Percentiles rank a stretch among this genome's conserved stretches.
Conservation (phyloP, 768 basidiomycete species). For the Rhizopogon roseolus region DNA sequence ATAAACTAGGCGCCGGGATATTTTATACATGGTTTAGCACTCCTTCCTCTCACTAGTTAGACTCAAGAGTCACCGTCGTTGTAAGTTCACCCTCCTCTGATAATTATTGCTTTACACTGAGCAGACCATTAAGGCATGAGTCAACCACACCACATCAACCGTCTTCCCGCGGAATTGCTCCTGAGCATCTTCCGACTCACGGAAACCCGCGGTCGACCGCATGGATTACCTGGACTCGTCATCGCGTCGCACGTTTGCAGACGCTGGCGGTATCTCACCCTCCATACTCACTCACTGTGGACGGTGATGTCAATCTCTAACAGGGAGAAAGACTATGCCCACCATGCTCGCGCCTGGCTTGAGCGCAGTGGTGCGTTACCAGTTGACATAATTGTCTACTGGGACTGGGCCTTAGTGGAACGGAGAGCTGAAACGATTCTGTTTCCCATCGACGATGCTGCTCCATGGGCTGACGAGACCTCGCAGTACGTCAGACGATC, state of each 20-base stretch:
- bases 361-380: not conserved
- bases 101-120: not conserved
- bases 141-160: not conserved
- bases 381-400: not conserved
- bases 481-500: not conserved
- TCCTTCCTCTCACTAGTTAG: not conserved
- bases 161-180: not conserved
- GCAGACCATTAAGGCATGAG: not conserved
- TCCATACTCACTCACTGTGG: constrained; percentile 58
- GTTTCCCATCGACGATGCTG: not conserved
- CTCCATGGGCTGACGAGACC: not conserved
- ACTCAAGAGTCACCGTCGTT: not conserved
- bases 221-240: not conserved
- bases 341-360: not conserved
- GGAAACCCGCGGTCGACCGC: not conserved
- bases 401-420: not conserved
- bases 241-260: constrained; percentile 57
- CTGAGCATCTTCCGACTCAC: not conserved
- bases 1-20: not conserved
- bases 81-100: not conserved
- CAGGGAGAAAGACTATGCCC: not conserved
- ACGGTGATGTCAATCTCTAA: constrained; percentile 3
- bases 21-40: not conserved
- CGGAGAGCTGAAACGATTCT: not conserved
- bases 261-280: constrained; percentile 50